Conservation (phyloP, 2,329 filamentous ascomycete species). For the Clarireedia sp. region DNA sequence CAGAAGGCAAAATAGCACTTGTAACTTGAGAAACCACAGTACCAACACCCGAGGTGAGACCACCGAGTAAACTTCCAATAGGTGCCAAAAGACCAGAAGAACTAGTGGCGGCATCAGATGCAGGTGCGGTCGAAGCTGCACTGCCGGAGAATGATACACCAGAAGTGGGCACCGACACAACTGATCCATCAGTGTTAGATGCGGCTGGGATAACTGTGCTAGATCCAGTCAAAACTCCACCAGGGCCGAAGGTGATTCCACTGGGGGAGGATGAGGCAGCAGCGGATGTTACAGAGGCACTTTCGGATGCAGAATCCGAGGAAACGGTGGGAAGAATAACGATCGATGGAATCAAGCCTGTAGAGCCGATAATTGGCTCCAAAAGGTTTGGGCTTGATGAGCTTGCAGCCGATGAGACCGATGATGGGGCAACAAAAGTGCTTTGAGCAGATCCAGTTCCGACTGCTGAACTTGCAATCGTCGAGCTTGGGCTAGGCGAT, state of each 20-base stretch:
- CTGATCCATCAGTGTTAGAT: not conserved
- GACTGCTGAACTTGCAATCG: not conserved
- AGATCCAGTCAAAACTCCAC: conserved; percentile 21
- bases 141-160: conserved; percentile 15
- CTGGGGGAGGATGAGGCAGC: conserved; percentile 12
- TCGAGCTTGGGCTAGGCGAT: not conserved
- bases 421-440: not conserved
- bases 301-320: not conserved
- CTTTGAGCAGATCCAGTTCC: conserved; percentile 1
- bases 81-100: not conserved
- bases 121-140: conserved; percentile 2
- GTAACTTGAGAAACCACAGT: conserved; percentile 7
- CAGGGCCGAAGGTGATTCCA: conserved; percentile 26
- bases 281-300: conserved; percentile 2
- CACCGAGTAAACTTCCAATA: conserved; percentile 5
- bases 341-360: conserved; percentile 8
- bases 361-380: conserved; percentile 11
- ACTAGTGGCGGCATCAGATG: not conserved
- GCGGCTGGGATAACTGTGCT: conserved; percentile 5
- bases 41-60: not conserved
- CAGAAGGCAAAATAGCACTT: not conserved
- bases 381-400: conserved; percentile 2
- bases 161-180: conserved; percentile 8
- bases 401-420: not conserved
- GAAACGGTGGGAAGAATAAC: conserved; percentile 13